Conservation (phyloP, 257 asterid species). For the Solanum pimpinellifolium region DNA sequence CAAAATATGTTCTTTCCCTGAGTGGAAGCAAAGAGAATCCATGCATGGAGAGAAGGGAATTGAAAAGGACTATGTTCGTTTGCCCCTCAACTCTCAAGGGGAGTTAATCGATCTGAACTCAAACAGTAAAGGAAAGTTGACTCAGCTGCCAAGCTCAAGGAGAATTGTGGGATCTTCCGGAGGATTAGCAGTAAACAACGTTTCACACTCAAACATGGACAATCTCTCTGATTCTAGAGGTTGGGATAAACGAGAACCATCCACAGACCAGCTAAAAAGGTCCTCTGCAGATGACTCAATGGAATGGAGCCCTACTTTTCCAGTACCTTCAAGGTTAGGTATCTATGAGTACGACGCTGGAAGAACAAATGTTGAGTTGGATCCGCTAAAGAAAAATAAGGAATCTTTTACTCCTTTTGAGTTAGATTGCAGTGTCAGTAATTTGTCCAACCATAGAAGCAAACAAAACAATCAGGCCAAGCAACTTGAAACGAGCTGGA, state of each 20-base stretch:
- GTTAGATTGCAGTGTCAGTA: background rate
- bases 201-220: background rate
- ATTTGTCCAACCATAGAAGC: constrained; percentile 5
- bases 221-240: constrained; percentile 13
- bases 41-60: constrained; percentile 13
- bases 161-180: constrained; percentile 7
- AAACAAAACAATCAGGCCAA: constrained; percentile 17
- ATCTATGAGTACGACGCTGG: constrained; percentile 12
- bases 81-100: constrained; percentile 73
- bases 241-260: constrained; percentile 15
- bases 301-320: constrained; percentile 15
- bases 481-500: constrained; percentile 17
- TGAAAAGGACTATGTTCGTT: constrained; percentile 28
- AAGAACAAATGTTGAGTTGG: constrained; percentile 7
- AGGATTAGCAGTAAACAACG: constrained; percentile 13
- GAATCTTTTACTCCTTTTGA: constrained; percentile 11
- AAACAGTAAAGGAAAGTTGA: constrained; percentile 16
- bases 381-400: constrained; percentile 4
- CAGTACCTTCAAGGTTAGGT: constrained; percentile 29
- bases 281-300: constrained; percentile 14
- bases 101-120: constrained; percentile 36
- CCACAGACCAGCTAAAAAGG: constrained; percentile 18
- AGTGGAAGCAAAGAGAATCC: constrained; percentile 15
- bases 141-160: constrained; percentile 21
- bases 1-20: constrained; percentile 14